Evolutionary conservation across 441 rosid species (phyloP), one percentile per base, ranked within the genome.

Genomic region (Gossypium gossypioides): DNA sequence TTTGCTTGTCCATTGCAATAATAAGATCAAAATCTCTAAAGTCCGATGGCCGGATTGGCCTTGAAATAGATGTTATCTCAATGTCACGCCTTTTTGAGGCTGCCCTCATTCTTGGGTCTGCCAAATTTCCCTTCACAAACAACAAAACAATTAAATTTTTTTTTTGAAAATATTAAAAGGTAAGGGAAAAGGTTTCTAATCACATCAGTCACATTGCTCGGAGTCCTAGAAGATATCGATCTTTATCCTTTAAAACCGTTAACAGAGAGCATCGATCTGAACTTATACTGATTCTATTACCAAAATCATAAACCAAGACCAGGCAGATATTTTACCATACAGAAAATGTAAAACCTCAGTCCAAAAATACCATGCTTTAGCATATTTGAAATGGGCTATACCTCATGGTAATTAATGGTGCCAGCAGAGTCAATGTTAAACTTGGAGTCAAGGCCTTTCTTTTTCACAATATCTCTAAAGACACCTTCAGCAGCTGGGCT

Each of bases 401-500:
- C 98, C 92, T 94, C 97, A 52, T 94, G 98, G 78, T 82, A 91
- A 80, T 76, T 52, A 77, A 89, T 91, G 77, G 93, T 89, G 63
- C 97, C 98, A 21, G 97, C 98, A 70, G 97, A 94, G 81, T 91
- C 98, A 48, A 93, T 88, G 63, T 76, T 79, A 84, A 93, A 91
- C 21, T 81, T 77, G 74, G 91, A 84, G 19, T 82, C 84, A 6
- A 90, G 83, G 19, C 89, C 88, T 84, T 89, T 86, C 78, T 82
- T 89, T 71, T 84, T 87, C 40, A 94, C 97, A 67, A 90, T 77
- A 74, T 90, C 88, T 46, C 79, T 88, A n/a, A 94, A 90, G 68
- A 94, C 97, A 51, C 92, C 97, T 86, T 90, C 97, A 2, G 99
- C 99, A 72, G 97, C 96, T 64, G 97, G 97, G 79, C 99, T 94